Evolutionary conservation across 2,329 filamentous ascomycete species (phyloP), one percentile per base, ranked within the genome.

Genomic region (Neonectria sp.): DNA sequence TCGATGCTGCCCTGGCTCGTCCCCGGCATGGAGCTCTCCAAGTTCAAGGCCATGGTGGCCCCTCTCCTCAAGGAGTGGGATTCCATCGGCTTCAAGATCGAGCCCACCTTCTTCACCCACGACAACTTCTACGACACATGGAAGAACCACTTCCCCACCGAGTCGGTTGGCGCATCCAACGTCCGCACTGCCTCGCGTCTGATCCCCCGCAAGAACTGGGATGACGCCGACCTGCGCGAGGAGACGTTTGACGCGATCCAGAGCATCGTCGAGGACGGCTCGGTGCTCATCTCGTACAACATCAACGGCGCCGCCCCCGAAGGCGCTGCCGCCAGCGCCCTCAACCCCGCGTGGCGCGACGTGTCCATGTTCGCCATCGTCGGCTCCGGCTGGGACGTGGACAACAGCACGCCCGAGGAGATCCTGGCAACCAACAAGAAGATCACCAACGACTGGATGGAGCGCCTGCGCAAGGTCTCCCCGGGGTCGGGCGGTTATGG

Each of bases 271-370:
- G 71, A 73, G 35, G 72, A 75, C 1, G 75, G 73, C 11, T 68
- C 70, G 7, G 61, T 73, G 24, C 69, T 75, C n/a, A 69, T 75
- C 24, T 65, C 69, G 29, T 75, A 75, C 71, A 67, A 75, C 68
- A 67, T 75, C 55, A 73, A 74, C 61, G 72, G 67, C 48, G 71
- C 64, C 15, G 64, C 58, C 6, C 71, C 69, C 27, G 52, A 60
- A 6, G 49, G 43, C 9, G 68, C 69, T 4, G 56, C 78, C 12
- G 73, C 75, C 51, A 83, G 81, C 21, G 78, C 81, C 12, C 74
- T 81, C 29, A 82, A 82, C 59, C 84, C 84, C 0, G 85, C 84
- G 2, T 88, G 84, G 84, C 78, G 85, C 13, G 78, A 80, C 2
- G 79, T 79, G 6, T 72, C 77, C 40, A 75, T 82, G 76, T 79